A percentile compares a stretch with the other conserved stretches of the same genome.
These are phyloP conservation scores for Sonneratia caseolaris DNA, from an alignment of 345 rosid species.

Conservation along the genomic window DNA sequence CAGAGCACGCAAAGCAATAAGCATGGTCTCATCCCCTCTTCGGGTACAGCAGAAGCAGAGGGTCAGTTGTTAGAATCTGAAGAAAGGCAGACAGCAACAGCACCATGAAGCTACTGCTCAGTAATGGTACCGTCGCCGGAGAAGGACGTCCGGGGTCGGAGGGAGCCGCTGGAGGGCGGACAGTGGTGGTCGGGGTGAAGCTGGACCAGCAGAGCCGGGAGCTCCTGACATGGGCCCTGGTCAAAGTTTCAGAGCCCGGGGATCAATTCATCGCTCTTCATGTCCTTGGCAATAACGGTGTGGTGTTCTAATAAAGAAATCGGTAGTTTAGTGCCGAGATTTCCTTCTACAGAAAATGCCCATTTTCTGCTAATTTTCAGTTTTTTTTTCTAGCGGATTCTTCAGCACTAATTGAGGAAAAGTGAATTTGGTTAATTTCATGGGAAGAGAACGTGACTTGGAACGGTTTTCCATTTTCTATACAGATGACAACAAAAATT, in stretches of 20 bases:
- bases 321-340: not conserved
- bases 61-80: not conserved
- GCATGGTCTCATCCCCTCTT: not conserved
- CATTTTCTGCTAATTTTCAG: too few species aligned
- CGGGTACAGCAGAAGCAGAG: not conserved
- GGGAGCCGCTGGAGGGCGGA: slow-evolving; percentile 26
- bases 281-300: slow-evolving; percentile 54
- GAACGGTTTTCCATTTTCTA: not conserved
- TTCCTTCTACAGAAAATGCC: not conserved
- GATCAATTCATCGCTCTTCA: slow-evolving; percentile 85
- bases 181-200: slow-evolving; percentile 80
- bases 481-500: not conserved
- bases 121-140: slow-evolving; percentile 11
- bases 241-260: slow-evolving; percentile 78
- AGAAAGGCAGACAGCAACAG: not conserved
- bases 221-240: slow-evolving; percentile 82
- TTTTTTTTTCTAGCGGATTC: too few species aligned
- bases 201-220: slow-evolving; percentile 67
- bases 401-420: too few species aligned
- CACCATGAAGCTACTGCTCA: slow-evolving; percentile 28
- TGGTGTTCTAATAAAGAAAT: not conserved
- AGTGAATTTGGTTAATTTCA: too few species aligned
- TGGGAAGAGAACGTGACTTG: not conserved
- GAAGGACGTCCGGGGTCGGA: slow-evolving; percentile 14
- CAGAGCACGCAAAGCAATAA: not conserved